Base-by-base conservation (phyloP, 2,329 filamentous ascomycete genomes). In the Cercospora zeae-maydis region DNA sequence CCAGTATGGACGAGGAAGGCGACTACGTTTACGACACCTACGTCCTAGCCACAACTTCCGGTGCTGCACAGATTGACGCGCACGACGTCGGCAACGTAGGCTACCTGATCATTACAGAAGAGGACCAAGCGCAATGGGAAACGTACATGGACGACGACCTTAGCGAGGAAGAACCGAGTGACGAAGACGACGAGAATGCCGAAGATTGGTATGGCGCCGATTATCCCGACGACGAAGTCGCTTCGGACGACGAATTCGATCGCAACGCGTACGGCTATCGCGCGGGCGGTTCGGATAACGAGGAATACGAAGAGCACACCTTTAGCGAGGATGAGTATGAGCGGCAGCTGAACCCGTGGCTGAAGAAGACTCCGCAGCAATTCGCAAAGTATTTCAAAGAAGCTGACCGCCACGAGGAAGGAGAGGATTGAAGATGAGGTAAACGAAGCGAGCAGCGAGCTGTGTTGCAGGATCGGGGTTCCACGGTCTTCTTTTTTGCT, bases 131-230 rank as follows among this genome's bases (percentile, higher is more conserved):
- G 45, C 79, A 83, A 58, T 88, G 85, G 85, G 82, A 85, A 62
- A 76, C 78, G 24, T 84, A 84, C 70, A 78, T 81, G 61, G 79
- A 82, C n/a, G 81, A 83, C 13, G 80, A 82, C 11, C 76, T 76
- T 14, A 83, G 82, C 51, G 79, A 76, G 33, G 70, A 81, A 47
- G 79, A 81, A 76, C 81, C 85, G 65, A 84, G 80, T 34, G 86
- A 87, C 63, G 85, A 87, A 65, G 84, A 85, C 27, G 85, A 88
- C 67, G 84, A 84, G 37, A 88, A 88, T 71, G 88, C 90, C 36
- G 90, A 93, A 73, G 88, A 91, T 70, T 87, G 91, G 75, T 92
- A 92, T 72, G 86, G 87, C 3, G 88, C 89, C 59, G 90, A 93
- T 73, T 93, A 93, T 69, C 90, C 90, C 0, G 90, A 93, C 65